phyloP scores from a whole-genome alignment of 768 basidiomycete species.

The Suillus brevipes region DNA sequence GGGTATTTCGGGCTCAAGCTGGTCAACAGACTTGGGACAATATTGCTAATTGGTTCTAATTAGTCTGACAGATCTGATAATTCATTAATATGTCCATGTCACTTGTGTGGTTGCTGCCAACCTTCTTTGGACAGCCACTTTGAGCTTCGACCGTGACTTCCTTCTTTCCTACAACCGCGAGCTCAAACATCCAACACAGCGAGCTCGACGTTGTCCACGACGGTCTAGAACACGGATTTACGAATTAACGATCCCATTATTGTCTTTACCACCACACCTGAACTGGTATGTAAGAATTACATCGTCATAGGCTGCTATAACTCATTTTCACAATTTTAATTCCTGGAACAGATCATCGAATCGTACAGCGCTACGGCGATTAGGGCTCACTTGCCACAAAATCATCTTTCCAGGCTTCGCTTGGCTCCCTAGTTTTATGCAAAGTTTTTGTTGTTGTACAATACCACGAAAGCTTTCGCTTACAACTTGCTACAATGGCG shows the following conservation, averaged over 20 bases:
- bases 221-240: background rate
- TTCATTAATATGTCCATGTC: constrained; percentile 1
- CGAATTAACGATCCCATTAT: background rate
- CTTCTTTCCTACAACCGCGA: constrained; percentile 1
- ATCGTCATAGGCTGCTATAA: background rate
- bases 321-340: background rate
- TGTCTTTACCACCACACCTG: too few species aligned
- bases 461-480: background rate
- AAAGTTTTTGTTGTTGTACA: constrained; percentile 1
- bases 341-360: background rate
- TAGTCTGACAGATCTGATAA: background rate
- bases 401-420: background rate
- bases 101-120: background rate
- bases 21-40: background rate
- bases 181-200: background rate
- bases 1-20: background rate
- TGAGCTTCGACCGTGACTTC: background rate
- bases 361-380: background rate
- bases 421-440: background rate
- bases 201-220: constrained; percentile 1
- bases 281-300: background rate
- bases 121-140: background rate
- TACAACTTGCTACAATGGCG: constrained; percentile 2
- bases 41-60: background rate
- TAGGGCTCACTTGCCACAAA: background rate